Conservation (phyloP, 768 basidiomycete species). For the Lentinula sp. region DNA sequence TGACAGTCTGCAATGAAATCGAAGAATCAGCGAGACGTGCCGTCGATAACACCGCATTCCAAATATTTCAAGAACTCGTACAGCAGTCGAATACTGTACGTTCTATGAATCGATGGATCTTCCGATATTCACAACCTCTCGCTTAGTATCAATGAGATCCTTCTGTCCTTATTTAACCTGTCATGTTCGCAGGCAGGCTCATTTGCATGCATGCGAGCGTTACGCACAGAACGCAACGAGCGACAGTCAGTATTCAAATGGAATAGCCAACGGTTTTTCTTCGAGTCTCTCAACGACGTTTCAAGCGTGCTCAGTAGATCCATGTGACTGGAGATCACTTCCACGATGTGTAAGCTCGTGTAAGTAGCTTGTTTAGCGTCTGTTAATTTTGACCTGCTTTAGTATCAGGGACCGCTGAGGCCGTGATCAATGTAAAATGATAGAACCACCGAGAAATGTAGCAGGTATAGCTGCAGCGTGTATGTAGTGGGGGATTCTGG, state of each 20-base stretch:
- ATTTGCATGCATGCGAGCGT: slow-evolving; percentile 89
- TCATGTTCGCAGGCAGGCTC: slow-evolving; percentile 87
- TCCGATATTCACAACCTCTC: slow-evolving; percentile 72
- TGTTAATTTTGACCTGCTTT: slow-evolving; percentile 63
- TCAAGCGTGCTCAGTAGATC: slow-evolving; percentile 83
- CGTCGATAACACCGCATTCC: too few species aligned
- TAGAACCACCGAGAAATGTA: slow-evolving; percentile 46
- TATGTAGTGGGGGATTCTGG: slow-evolving; percentile 61
- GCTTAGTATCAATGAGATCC: slow-evolving; percentile 74
- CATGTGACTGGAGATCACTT: slow-evolving; percentile 83
- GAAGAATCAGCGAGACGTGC: too few species aligned
- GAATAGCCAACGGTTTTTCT: slow-evolving; percentile 67
- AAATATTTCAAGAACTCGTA: slow-evolving; percentile 40
- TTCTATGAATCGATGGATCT: slow-evolving; percentile 84
- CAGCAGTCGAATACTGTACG: slow-evolving; percentile 52
- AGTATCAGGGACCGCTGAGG: slow-evolving; percentile 38
- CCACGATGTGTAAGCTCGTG: slow-evolving; percentile 86
- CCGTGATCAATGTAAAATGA: slow-evolving; percentile 30
- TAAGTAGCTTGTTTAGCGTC: slow-evolving; percentile 87
- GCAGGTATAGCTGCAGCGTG: slow-evolving; percentile 11
- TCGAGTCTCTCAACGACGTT: slow-evolving; percentile 82
- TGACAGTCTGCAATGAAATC: too few species aligned
- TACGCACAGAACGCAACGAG: slow-evolving; percentile 55
- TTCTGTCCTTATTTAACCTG: slow-evolving; percentile 52
- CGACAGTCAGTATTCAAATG: neutral